Conservation (phyloP, 2,329 filamentous ascomycete species). For the Colletotrichum destructivum region DNA sequence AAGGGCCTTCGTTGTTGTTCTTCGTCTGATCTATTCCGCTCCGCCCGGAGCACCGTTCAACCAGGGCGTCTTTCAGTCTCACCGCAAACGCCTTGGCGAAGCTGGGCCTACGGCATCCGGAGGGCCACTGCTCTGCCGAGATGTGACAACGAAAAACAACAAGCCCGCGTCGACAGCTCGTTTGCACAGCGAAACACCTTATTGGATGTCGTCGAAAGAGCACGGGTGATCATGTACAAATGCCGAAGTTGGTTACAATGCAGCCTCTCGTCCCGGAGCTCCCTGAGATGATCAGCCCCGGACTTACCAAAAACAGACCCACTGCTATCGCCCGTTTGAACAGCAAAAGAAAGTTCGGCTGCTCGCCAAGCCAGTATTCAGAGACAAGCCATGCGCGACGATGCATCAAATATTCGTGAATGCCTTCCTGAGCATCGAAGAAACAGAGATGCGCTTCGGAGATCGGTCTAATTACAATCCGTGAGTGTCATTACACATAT, state of each 20-base stretch:
- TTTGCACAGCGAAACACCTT: background rate
- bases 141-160: background rate
- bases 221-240: background rate
- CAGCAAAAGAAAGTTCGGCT: background rate
- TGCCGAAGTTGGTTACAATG: background rate
- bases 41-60: conserved; percentile 4
- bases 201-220: background rate
- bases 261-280: background rate
- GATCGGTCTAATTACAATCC: background rate
- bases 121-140: background rate
- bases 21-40: conserved; percentile 9
- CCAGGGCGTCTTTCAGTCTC: background rate
- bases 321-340: background rate
- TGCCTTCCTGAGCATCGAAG: background rate
- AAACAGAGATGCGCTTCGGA: conserved; percentile 2
- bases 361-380: background rate
- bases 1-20: conserved; percentile 6
- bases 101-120: conserved; percentile 10
- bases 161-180: background rate
- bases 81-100: conserved; percentile 17
- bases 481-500: background rate
- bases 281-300: background rate
- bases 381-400: background rate
- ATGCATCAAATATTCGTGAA: background rate
- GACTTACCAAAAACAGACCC: background rate